Percentiles rank a stretch among this genome's conserved stretches.
Evolutionary conservation across 306 rosid genomes (phyloP).

Genomic region (Cucurbita pepo): DNA sequence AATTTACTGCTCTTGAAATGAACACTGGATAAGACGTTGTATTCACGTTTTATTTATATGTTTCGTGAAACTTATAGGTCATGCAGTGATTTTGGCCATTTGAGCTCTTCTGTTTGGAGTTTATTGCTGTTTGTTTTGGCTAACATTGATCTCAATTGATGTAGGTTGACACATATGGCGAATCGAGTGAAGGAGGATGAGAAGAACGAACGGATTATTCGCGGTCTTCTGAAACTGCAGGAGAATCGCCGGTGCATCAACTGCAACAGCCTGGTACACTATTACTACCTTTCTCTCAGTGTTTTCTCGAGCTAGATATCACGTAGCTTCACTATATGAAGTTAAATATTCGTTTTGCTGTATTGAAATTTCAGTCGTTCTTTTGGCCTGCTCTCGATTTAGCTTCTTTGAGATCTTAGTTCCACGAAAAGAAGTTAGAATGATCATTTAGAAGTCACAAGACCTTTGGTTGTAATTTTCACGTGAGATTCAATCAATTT

Average conservation of each 20-base stretch:
- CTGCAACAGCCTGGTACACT: conserved; percentile 70
- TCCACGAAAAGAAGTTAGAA: background rate
- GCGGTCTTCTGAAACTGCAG: conserved; percentile 69
- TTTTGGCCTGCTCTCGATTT: background rate
- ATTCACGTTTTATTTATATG: background rate
- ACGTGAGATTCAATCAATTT: conserved; percentile 7
- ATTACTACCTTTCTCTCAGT: background rate
- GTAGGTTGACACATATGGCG: conserved; percentile 44
- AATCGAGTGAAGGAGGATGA: conserved; percentile 75
- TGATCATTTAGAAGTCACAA: background rate
- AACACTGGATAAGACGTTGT: background rate
- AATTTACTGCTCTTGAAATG: background rate
- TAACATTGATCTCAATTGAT: conserved; percentile 15
- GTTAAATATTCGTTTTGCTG: background rate
- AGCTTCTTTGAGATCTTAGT: background rate
- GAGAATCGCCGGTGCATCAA: conserved; percentile 82
- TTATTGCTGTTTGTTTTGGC: background rate
- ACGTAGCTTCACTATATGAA: background rate
- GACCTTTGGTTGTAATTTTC: background rate
- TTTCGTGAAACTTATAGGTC: background rate
- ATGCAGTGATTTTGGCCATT: background rate
- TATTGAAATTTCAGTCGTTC: background rate
- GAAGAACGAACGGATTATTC: conserved; percentile 71
- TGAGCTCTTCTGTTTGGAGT: conserved; percentile 1
- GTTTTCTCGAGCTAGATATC: background rate